Conservation (phyloP, 2,329 filamentous ascomycete genomes). For the Lecanicillium sp. region DNA sequence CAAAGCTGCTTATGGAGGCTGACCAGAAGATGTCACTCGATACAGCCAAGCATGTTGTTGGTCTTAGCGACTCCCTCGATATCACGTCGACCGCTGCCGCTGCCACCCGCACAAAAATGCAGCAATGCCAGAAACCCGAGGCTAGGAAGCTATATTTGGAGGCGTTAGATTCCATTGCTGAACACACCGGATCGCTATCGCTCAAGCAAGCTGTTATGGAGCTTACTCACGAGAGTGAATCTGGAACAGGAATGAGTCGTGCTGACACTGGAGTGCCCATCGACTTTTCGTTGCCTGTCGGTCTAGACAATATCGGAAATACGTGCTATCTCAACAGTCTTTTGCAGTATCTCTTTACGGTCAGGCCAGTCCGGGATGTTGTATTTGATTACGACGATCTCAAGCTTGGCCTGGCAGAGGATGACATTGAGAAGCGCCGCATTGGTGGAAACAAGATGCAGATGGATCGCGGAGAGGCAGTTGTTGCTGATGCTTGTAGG, state of each 20-base stretch:
- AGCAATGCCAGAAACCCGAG: constrained; percentile 26
- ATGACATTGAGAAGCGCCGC: constrained; percentile 57
- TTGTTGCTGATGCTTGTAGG: constrained; percentile 67
- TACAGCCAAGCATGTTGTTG: constrained; percentile 28
- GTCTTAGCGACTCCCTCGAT: constrained; percentile 19
- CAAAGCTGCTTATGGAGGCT: constrained; percentile 28
- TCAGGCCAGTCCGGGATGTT: constrained; percentile 73
- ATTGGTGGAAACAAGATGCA: constrained; percentile 62
- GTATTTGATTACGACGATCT: constrained; percentile 69
- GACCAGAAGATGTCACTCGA: constrained; percentile 31
- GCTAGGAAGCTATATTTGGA: constrained; percentile 28
- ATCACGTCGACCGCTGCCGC: constrained; percentile 17
- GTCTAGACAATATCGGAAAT: constrained; percentile 89
- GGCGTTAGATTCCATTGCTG: constrained; percentile 30
- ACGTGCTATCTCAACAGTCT: constrained; percentile 98
- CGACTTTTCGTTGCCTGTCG: constrained; percentile 63
- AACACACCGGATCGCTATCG: constrained; percentile 24
- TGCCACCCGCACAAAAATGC: constrained; percentile 6
- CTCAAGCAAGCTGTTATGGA: constrained; percentile 24
- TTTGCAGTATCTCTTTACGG: constrained; percentile 89
- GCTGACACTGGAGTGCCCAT: constrained; percentile 17
- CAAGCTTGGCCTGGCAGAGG: constrained; percentile 60
- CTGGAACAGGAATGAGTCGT: constrained; percentile 14
- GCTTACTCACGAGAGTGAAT: constrained; percentile 18
- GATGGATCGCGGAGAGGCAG: constrained; percentile 52